These are phyloP conservation scores for Hyphopichia homilentoma DNA, from an alignment of 805 yeast species.

Conservation along the genomic window DNA sequence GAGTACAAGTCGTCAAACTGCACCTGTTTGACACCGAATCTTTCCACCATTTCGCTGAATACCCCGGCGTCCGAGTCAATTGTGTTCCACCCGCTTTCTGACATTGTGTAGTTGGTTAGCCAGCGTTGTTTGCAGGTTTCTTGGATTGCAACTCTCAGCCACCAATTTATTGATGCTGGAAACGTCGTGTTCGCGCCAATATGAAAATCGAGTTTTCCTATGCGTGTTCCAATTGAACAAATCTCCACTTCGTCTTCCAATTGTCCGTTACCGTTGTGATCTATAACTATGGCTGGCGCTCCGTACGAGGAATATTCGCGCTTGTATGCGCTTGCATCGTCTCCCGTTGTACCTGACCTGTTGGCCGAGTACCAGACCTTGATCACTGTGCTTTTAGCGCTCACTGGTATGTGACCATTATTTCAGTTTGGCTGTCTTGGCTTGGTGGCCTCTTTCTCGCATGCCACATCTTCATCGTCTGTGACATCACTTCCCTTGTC, in stretches of 20 bases:
- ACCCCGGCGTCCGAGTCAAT: slow-evolving; percentile 67
- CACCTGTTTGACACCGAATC: slow-evolving; percentile 47
- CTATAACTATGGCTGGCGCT: slow-evolving; percentile 17
- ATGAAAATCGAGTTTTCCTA: too few species aligned
- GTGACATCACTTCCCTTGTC: too few species aligned
- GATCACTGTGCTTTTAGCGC: slow-evolving; percentile 17
- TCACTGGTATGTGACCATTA: slow-evolving; percentile 21
- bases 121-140: too few species aligned
- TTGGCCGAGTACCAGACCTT: slow-evolving; percentile 14
- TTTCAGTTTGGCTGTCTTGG: too few species aligned
- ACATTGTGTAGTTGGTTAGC: slow-evolving; percentile 5
- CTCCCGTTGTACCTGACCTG: slow-evolving; percentile 18
- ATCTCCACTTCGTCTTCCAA: too few species aligned
- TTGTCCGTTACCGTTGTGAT: too few species aligned
- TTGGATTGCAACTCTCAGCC: slow-evolving; percentile 25
- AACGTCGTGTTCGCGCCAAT: too few species aligned
- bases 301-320: slow-evolving; percentile 23
- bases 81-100: slow-evolving; percentile 50
- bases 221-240: too few species aligned
- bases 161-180: slow-evolving; percentile 15
- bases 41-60: slow-evolving; percentile 59
- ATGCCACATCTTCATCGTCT: too few species aligned
- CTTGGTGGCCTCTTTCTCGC: too few species aligned
- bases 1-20: slow-evolving; percentile 58
- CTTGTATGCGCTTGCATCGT: slow-evolving; percentile 16